A percentile compares a stretch with the other conserved stretches of the same genome.
Evolutionary conservation across 305 asterid species (phyloP).

Genomic region (Plantago coronopus): DNA sequence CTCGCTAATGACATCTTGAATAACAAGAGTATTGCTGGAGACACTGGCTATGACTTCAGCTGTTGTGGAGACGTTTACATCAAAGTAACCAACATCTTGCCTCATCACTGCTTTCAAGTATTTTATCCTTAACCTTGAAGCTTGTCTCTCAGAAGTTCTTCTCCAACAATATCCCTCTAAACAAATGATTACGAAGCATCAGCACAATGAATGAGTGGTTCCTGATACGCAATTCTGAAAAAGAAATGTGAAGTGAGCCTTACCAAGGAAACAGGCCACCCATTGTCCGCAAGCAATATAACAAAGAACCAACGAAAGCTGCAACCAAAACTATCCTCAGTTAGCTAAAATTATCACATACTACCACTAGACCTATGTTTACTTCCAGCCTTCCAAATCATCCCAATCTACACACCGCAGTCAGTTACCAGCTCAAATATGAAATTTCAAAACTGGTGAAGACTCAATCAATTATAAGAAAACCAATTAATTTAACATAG

Average conservation of each 20-base stretch:
- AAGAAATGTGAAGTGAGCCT: neutral
- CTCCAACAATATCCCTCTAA: constrained; percentile 97
- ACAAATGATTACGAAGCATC: neutral
- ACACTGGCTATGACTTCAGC: constrained; percentile 80
- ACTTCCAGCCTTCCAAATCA: no score
- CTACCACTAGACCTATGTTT: no score
- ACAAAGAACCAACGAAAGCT: constrained; percentile 70
- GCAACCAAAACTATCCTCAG: constrained; percentile 16
- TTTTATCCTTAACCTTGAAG: constrained; percentile 61
- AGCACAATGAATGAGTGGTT: no score
- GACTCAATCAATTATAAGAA: no score
- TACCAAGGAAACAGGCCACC: constrained; percentile 64
- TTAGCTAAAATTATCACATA: no score
- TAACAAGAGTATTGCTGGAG: constrained; percentile 78
- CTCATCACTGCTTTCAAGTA: constrained; percentile 89
- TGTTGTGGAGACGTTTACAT: constrained; percentile 75
- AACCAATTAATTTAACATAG: no score
- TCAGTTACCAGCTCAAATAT: no score
- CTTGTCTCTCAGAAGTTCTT: constrained; percentile 91
- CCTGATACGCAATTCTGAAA: no score
- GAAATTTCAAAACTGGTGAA: no score
- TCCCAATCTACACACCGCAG: no score
- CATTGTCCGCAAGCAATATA: constrained; percentile 72
- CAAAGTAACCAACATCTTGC: constrained; percentile 93
- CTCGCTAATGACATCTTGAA: constrained; percentile 87